Conservation (phyloP, 108 stramenopile genomes). For the Ochromonas danica region DNA sequence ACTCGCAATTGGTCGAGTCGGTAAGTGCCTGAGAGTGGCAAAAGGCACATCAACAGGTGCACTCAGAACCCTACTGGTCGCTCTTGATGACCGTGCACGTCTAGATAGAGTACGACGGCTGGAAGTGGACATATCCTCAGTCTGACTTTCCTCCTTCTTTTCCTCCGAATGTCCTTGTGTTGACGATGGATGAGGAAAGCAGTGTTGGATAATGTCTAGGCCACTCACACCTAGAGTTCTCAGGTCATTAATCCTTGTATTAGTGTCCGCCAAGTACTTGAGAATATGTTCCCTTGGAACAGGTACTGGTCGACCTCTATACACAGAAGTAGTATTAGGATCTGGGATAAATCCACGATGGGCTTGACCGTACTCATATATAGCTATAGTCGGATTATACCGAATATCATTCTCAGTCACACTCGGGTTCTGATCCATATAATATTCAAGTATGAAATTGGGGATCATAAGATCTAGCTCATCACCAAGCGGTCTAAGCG, state of each 20-base stretch:
- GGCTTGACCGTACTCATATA: slow-evolving; percentile 15
- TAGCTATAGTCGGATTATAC: slow-evolving; percentile 10
- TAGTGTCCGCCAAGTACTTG: slow-evolving; percentile 14
- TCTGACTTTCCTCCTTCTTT: slow-evolving; percentile 1
- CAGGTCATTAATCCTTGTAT: slow-evolving; percentile 16
- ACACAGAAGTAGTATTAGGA: slow-evolving; percentile 16
- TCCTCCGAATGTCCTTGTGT: slow-evolving; percentile 14
- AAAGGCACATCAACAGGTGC: slow-evolving; percentile 14
- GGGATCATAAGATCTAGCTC: slow-evolving; percentile 9
- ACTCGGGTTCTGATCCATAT: slow-evolving; percentile 15
- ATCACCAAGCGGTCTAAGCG: slow-evolving; percentile 13
- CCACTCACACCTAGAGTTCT: slow-evolving; percentile 14
- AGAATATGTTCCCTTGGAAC: slow-evolving; percentile 15
- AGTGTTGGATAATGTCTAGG: slow-evolving; percentile 15
- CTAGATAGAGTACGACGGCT: slow-evolving; percentile 14
- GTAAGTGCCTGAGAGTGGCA: slow-evolving; percentile 9
- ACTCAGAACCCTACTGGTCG: slow-evolving; percentile 9
- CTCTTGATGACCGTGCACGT: slow-evolving; percentile 9
- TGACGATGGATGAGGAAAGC: slow-evolving; percentile 5
- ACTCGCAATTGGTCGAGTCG: slow-evolving; percentile 13
- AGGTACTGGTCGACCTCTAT: slow-evolving; percentile 14
- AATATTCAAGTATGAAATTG: slow-evolving; percentile 17
- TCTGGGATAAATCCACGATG: slow-evolving; percentile 15
- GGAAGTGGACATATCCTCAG: slow-evolving; percentile 9
- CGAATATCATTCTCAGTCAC: slow-evolving; percentile 15